Percentiles rank a stretch among this genome's conserved stretches.
These are phyloP conservation scores for Hypsizygus ulmarius DNA, from an alignment of 1,284 basidiomycete species.

Conservation along the genomic window DNA sequence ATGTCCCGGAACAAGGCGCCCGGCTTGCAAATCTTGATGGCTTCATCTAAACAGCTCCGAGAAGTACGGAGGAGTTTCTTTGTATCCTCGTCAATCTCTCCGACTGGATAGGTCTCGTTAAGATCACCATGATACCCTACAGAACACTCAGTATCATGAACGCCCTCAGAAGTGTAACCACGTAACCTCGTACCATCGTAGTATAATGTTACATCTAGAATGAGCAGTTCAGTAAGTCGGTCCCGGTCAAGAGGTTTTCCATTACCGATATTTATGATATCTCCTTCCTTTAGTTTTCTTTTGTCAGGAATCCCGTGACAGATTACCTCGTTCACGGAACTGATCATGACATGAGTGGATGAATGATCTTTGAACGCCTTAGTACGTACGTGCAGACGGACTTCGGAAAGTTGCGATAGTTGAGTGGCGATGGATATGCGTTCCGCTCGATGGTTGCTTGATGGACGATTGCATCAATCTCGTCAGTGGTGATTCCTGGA, in stretches of 20 bases:
- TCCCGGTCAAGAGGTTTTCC: constrained; percentile 4
- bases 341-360: constrained; percentile 25
- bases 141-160: constrained; percentile 1
- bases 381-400: constrained; percentile 88
- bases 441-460: constrained; percentile 88
- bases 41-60: constrained; percentile 79
- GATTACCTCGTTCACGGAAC: constrained; percentile 93
- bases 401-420: constrained; percentile 93
- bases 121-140: constrained; percentile 87
- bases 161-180: not conserved
- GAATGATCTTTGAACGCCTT: not conserved
- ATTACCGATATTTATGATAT: constrained; percentile 89
- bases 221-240: constrained; percentile 7
- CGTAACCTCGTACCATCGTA: constrained; percentile 54
- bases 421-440: constrained; percentile 92
- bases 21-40: constrained; percentile 89
- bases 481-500: constrained; percentile 94
- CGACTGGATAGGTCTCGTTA: constrained; percentile 90
- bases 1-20: constrained; percentile 84
- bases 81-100: constrained; percentile 80
- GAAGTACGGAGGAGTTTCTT: constrained; percentile 79
- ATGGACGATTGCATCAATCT: constrained; percentile 95
- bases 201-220: constrained; percentile 61
- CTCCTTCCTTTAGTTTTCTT: constrained; percentile 82
- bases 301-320: constrained; percentile 97